phyloP scores from a whole-genome alignment of 257 asterid genomes.

The Solanum tarapatanum region DNA sequence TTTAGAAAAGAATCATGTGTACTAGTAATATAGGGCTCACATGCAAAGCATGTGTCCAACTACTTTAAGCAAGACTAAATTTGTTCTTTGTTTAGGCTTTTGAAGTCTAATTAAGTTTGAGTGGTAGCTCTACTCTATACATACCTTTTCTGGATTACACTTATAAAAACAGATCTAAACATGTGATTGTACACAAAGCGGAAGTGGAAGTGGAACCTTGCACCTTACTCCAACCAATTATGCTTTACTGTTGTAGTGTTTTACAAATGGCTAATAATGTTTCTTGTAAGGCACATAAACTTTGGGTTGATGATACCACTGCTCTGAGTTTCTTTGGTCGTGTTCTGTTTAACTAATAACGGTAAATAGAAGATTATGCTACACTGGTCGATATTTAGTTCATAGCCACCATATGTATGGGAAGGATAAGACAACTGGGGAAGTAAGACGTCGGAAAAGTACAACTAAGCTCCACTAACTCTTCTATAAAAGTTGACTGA shows the following conservation, averaged over 20 bases:
- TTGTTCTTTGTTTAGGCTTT: background rate
- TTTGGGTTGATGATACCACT: background rate
- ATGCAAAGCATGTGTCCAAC: background rate
- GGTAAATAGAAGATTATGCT: background rate
- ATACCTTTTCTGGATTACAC: background rate
- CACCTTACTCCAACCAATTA: background rate
- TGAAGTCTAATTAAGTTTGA: background rate
- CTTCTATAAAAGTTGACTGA: background rate
- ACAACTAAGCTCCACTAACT: background rate
- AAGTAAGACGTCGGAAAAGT: background rate
- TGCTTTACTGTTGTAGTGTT: background rate
- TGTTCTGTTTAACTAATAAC: background rate
- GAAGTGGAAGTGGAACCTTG: background rate
- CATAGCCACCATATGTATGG: background rate
- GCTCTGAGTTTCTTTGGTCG: background rate
- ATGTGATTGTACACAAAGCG: background rate
- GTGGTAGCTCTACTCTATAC: background rate
- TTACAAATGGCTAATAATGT: background rate
- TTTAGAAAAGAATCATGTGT: background rate
- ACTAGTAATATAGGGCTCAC: background rate
- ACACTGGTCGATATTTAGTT: background rate
- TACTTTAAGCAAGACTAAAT: background rate
- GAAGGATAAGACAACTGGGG: background rate
- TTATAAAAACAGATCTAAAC: background rate
- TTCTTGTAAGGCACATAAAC: background rate